phyloP scores from a whole-genome alignment of 2,329 filamentous ascomycete genomes.

The Penicillium sp. region DNA sequence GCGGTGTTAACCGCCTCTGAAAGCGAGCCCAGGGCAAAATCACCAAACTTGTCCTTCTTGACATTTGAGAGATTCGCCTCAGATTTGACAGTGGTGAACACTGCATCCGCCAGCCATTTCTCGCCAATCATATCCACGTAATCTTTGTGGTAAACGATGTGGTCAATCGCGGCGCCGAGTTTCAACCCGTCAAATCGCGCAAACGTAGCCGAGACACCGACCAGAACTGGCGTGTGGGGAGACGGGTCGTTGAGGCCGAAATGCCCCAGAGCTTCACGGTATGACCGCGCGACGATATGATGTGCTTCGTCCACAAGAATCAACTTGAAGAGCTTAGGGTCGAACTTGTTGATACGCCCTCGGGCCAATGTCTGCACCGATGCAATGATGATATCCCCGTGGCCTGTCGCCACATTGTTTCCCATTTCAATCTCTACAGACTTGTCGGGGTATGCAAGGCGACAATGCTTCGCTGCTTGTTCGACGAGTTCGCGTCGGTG shows the following conservation, averaged over 20 bases:
- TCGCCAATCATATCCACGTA: conserved; percentile 81
- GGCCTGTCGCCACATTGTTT: conserved; percentile 70
- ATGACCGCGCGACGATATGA: conserved; percentile 85
- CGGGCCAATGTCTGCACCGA: conserved; percentile 85
- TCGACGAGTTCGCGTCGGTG: conserved; percentile 93
- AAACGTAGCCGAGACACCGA: conserved; percentile 85
- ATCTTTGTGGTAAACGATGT: conserved; percentile 93
- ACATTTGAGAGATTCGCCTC: conserved; percentile 77
- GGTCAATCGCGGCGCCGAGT: conserved; percentile 82
- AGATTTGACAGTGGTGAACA: conserved; percentile 90
- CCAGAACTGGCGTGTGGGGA: conserved; percentile 62
- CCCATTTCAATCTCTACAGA: conserved; percentile 92
- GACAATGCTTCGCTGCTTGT: conserved; percentile 86
- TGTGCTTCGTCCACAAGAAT: conserved; percentile 95
- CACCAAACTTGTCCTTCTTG: conserved; percentile 64
- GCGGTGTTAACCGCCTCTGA: conserved; percentile 81
- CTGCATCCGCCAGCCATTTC: conserved; percentile 87
- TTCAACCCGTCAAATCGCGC: conserved; percentile 81
- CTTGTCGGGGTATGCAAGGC: conserved; percentile 75
- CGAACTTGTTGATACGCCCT: conserved; percentile 77
- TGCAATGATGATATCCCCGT: conserved; percentile 89
- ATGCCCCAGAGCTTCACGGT: conserved; percentile 73
- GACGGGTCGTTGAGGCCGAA: conserved; percentile 67
- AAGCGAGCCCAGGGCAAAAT: conserved; percentile 78
- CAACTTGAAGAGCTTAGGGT: conserved; percentile 79